Base-by-base conservation (phyloP, 176 grass and related monocot species). In the Oryza glaberrima region DNA sequence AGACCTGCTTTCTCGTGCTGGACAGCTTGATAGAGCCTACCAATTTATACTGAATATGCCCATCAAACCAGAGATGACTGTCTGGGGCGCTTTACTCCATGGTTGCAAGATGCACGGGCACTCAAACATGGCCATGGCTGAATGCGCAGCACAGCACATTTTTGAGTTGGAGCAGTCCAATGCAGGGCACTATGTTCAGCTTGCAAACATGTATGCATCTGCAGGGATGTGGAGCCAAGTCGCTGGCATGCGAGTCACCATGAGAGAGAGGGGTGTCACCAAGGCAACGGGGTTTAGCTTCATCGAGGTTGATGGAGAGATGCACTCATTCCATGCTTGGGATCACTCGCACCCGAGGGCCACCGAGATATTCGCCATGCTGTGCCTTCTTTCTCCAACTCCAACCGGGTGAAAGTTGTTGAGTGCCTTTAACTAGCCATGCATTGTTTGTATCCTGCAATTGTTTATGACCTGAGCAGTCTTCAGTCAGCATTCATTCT, bases 131-230 rank as follows among this genome's bases (percentile, higher is more conserved):
- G 49, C 73, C 12, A 79, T 96, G 45, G 91, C 91, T 58, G 86
- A 85, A 72, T 65, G 65, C 23, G 91, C 88, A 26, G 94, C 86
- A 0, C 75, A 83, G 1, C 83, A 69, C 32, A 92, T 96, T 40
- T 96, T 96, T 85, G 76, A 90, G 74, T 48, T 93, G 36, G 88
- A 91, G 69, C 80, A 85, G 48, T 90, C 76, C 15, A 91, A 92
- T 49, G 81, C 86, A 9, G 91, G 94, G 69, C 94, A 93, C 28
- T 93, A 96, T 65, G 91, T 96, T 54, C 91, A 96, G 69, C 91
- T 96, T 32, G 87, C 94, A 78, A 96, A 93, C 70, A 85, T 96
- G 48, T 96, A 96, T 56, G 91, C 91, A 76, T 91, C 91, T 0
- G 84, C 47, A 0, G 89, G 84, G 72, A 93, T 93, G 94, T 96